Base-by-base conservation (phyloP, 108 stramenopile species). In the Pelagomonas calceolata region DNA sequence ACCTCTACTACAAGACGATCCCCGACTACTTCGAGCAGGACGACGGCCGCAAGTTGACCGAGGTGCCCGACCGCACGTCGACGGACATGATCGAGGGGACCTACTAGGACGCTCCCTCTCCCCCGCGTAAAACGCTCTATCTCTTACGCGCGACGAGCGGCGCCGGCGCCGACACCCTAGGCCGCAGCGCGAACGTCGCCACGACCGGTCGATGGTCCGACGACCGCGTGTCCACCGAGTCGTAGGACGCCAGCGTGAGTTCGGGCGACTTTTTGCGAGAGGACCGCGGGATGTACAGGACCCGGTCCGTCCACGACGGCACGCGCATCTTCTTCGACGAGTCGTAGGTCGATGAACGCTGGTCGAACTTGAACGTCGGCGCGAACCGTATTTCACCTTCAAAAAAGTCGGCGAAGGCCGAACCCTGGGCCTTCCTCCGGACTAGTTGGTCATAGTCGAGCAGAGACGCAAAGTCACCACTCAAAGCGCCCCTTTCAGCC, bases 291-390 rank as follows among this genome's bases (percentile, higher is more conserved):
- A 7, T 74, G 68, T 67, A 70, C 51, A 84, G 51, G 0, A 84
- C 46, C 0, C 83, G 37, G 69, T 84, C 83, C 14, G 83, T 84
- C 83, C 83, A 84, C 17, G 70, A 46, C 0, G 80, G 83, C 4
- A 84, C 65, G 30, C 83, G 68, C 67, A 60, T 67, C 71, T 84
- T 89, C 16, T 77, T 79, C 26, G 79, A 73, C 29, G 74, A 67
- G 68, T 84, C 83, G 71, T 84, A 84, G n/a, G 18, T 60, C 30
- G 64, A 35, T 30, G 12, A 74, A 63, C 66, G 75, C 71, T 80
- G 75, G 63, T 85, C 84, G 66, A 82, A 80, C 70, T 86, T 86
- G 73, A 82, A 87, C 18, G 85, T 87, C 32, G 86, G 86, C 17
- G 65, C 31, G 67, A 87, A 87, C 29, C 51, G 36, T 21, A 87